phyloP scores from a whole-genome alignment of 768 basidiomycete genomes.

The Coprinopsis sp. region DNA sequence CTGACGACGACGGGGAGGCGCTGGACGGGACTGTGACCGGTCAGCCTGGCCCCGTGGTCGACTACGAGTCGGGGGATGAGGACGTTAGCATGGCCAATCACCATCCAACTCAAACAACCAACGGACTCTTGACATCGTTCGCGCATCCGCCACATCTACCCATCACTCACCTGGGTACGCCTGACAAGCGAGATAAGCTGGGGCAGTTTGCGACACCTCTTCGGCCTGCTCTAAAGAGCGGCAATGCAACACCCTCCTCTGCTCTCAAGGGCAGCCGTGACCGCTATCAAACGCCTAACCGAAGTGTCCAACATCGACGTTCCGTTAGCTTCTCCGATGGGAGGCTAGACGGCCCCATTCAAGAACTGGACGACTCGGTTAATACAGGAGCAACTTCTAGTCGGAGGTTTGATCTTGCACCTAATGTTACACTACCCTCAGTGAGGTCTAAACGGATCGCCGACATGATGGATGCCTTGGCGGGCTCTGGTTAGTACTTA shows the following conservation, averaged over 20 bases:
- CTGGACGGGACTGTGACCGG: slow-evolving; percentile 27
- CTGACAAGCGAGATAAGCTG: slow-evolving; percentile 5
- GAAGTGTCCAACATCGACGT: slow-evolving; percentile 47
- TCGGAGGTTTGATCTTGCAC: slow-evolving; percentile 12
- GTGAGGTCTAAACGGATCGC: slow-evolving; percentile 76
- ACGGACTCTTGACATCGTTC: slow-evolving; percentile 4
- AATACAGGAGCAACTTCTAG: slow-evolving; percentile 3
- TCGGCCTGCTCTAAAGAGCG: slow-evolving; percentile 42
- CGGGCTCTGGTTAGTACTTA: slow-evolving; percentile 53
- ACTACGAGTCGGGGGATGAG: slow-evolving; percentile 38
- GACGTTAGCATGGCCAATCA: slow-evolving; percentile 15
- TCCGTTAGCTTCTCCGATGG: slow-evolving; percentile 98
- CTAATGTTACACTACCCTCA: slow-evolving; percentile 41
- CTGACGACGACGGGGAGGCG: slow-evolving; percentile 39
- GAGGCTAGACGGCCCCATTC: slow-evolving; percentile 82
- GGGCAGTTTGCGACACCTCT: slow-evolving; percentile 28
- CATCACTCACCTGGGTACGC: slow-evolving; percentile 5
- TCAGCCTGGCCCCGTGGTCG: slow-evolving; percentile 28
- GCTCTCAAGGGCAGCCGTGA: slow-evolving; percentile 50
- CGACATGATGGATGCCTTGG: slow-evolving; percentile 72
- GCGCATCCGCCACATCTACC: slow-evolving; percentile 3
- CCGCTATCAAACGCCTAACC: slow-evolving; percentile 52
- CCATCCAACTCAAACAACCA: slow-evolving; percentile 2
- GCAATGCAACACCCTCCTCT: slow-evolving; percentile 51
- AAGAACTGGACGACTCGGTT: slow-evolving; percentile 40